phyloP scores from a whole-genome alignment of 2,329 filamentous ascomycete species.

The Camptophora hylomeconis region DNA sequence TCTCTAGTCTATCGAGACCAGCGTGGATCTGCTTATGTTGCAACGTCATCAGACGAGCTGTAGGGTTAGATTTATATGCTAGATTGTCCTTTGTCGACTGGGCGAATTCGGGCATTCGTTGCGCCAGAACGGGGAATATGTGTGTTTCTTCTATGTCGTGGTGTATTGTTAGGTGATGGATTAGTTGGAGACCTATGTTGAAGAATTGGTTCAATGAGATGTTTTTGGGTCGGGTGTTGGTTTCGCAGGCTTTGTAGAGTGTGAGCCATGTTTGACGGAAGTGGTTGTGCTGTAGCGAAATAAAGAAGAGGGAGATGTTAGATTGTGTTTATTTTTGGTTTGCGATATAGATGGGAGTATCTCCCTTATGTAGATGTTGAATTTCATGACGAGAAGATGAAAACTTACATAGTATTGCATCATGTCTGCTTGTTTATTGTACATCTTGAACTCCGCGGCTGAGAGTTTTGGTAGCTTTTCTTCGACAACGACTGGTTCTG shows the following conservation, averaged over 20 bases:
- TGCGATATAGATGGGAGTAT: neutral
- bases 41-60: constrained; percentile 47
- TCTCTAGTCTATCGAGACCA: constrained; percentile 55
- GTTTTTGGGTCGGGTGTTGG: constrained; percentile 44
- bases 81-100: constrained; percentile 38
- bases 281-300: constrained; percentile 50
- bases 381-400: constrained; percentile 20
- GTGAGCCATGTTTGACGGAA: constrained; percentile 64
- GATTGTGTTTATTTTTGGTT: constrained; percentile 1
- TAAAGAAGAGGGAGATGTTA: neutral
- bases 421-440: constrained; percentile 12
- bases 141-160: constrained; percentile 73
- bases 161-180: constrained; percentile 57
- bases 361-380: constrained; percentile 3
- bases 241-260: constrained; percentile 52
- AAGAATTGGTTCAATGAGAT: constrained; percentile 61
- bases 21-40: constrained; percentile 71
- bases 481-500: constrained; percentile 4
- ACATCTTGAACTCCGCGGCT: constrained; percentile 48
- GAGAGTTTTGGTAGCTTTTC: constrained; percentile 48
- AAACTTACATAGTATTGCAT: constrained; percentile 27
- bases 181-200: constrained; percentile 54
- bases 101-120: constrained; percentile 66
- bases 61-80: too few relatives aligned
- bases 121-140: constrained; percentile 66